These are phyloP conservation scores for Fonsecaea multimorphosa DNA, from an alignment of 2,329 filamentous ascomycete genomes.

Conservation along the genomic window DNA sequence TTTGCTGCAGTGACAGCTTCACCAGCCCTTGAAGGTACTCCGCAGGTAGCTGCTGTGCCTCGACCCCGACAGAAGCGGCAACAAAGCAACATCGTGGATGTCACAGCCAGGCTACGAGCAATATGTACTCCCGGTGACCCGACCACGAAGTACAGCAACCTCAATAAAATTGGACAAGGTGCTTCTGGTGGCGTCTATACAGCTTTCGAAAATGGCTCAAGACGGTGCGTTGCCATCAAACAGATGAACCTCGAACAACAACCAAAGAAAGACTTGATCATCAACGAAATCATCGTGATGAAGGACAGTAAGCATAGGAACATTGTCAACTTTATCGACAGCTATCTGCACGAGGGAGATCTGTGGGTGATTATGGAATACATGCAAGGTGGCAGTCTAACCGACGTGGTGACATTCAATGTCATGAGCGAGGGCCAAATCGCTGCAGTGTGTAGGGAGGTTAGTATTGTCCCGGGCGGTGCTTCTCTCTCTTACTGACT, in stretches of 20 bases:
- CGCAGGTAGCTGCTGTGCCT: constrained; percentile 47
- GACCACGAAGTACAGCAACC: constrained; percentile 80
- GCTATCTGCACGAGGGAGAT: constrained; percentile 86
- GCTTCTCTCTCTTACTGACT: constrained; percentile 29
- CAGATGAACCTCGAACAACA: constrained; percentile 99
- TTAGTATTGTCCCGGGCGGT: constrained; percentile 44
- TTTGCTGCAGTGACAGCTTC: constrained; percentile 46
- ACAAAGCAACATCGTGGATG: constrained; percentile 79
- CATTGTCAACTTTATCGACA: constrained; percentile 99
- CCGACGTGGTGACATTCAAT: constrained; percentile 98
- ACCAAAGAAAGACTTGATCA: constrained; percentile 98
- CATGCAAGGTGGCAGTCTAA: constrained; percentile 97
- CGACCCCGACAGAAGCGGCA: constrained; percentile 72
- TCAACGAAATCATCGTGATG: constrained; percentile 99
- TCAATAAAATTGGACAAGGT: constrained; percentile 96
- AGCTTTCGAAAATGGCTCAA: constrained; percentile 81
- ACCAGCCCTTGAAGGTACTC: constrained; percentile 45
- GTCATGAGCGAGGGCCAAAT: constrained; percentile 99
- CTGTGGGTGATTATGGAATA: constrained; percentile 99
- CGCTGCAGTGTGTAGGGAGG: constrained; percentile 89
- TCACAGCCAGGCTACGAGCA: constrained; percentile 79
- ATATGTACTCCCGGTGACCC: constrained; percentile 93
- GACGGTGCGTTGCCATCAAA: constrained; percentile 94
- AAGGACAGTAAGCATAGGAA: constrained; percentile 98
- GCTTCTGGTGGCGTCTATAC: constrained; percentile 95